phyloP scores from a whole-genome alignment of 257 asterid species.

The Lithospermum erythrorhizon region DNA sequence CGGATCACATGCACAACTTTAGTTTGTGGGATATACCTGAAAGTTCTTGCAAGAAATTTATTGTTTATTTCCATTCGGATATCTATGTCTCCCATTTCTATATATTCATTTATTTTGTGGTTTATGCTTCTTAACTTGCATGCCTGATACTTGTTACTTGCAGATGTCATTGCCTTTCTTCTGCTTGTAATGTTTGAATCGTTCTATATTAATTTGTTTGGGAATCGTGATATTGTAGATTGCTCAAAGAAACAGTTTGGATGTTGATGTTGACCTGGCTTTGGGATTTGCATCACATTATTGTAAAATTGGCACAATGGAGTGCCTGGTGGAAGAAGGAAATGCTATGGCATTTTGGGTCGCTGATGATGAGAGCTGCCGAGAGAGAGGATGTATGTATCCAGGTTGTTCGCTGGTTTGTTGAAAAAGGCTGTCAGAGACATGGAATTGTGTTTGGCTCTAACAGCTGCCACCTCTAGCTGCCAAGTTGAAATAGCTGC shows the following conservation, averaged over 20 bases:
- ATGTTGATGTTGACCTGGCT: conserved; percentile 93
- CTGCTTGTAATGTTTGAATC: not conserved
- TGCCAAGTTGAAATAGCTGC: conserved; percentile 75
- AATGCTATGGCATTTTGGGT: conserved; percentile 91
- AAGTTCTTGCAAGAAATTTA: not conserved
- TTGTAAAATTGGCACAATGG: conserved; percentile 86
- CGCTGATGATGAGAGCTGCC: conserved; percentile 97
- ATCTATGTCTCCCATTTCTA: not conserved
- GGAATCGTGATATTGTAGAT: conserved; percentile 35
- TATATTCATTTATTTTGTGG: not conserved
- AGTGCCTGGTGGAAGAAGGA: conserved; percentile 91
- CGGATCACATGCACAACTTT: not conserved
- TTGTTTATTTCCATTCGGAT: not conserved
- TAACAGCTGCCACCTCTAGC: conserved; percentile 93
- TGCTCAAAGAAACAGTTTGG: conserved; percentile 97
- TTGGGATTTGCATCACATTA: conserved; percentile 93
- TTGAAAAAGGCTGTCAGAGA: conserved; percentile 76
- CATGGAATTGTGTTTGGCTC: conserved; percentile 96
- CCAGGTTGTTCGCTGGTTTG: conserved; percentile 91
- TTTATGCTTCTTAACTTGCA: too few relatives aligned
- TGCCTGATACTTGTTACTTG: too few relatives aligned
- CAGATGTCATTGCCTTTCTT: not conserved
- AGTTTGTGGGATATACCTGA: not conserved
- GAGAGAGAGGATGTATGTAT: conserved; percentile 93
- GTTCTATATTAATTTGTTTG: not conserved